Percentiles rank a stretch among this genome's conserved stretches.
phyloP scores from a whole-genome alignment of 345 rosid species.

The Eucalyptus pauciflora region DNA sequence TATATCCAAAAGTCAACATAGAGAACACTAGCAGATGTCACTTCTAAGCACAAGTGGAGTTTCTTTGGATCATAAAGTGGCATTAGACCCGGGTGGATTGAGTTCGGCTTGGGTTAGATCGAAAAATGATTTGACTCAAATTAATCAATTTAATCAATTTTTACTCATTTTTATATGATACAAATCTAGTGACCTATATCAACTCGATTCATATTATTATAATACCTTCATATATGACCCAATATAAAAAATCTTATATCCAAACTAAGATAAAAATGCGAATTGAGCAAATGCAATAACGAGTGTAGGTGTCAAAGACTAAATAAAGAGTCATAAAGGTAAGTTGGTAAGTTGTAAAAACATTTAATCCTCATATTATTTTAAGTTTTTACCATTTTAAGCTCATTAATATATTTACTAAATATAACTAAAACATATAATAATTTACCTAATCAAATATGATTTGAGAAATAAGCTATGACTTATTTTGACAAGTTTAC shows the following conservation, averaged over 20 bases:
- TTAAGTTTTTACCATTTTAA: no score
- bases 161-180: background rate
- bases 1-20: background rate
- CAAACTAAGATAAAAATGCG: no score
- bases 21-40: background rate
- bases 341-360: background rate
- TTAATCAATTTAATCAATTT: no score
- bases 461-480: background rate
- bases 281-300: no score
- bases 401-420: background rate
- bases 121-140: background rate
- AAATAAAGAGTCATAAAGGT: rapidly evolving
- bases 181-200: rapidly evolving
- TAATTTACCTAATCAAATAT: rapidly evolving
- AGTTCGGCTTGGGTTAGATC: no score
- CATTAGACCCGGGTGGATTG: no score
- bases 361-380: no score
- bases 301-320: background rate
- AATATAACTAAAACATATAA: no score
- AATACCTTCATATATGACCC: no score
- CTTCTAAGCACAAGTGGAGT: background rate
- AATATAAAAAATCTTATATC: no score
- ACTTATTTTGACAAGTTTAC: background rate
- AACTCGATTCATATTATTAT: rapidly evolving
- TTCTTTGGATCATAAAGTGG: no score